Evolutionary conservation across 331 rosid genomes (phyloP).

Genomic region (Spiraea crenata): DNA sequence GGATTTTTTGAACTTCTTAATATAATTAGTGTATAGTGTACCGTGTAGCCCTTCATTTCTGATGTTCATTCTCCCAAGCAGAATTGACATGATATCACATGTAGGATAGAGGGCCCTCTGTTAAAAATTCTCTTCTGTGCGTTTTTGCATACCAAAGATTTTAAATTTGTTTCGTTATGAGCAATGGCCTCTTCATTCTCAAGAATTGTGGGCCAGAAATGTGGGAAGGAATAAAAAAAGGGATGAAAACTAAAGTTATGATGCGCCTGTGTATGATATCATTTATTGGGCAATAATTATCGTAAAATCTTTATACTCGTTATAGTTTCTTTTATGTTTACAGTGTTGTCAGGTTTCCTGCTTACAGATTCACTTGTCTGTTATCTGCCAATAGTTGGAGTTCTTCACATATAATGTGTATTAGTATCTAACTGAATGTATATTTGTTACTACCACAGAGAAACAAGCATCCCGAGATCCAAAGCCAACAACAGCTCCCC

Average conservation of each 20-base stretch:
- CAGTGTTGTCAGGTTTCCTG: not conserved
- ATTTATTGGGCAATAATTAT: not conserved
- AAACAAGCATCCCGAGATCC: conserved; percentile 46
- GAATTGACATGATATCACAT: not conserved
- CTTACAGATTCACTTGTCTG: not conserved
- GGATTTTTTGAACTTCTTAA: not conserved
- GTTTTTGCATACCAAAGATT: not conserved
- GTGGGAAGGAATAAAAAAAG: not conserved
- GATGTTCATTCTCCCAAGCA: not conserved
- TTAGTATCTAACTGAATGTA: not conserved
- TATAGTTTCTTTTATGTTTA: not conserved
- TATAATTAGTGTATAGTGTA: not conserved
- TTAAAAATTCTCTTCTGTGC: too few relatives aligned
- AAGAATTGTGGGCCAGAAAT: not conserved
- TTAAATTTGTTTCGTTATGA: not conserved
- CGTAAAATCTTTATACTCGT: not conserved
- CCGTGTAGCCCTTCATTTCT: not conserved
- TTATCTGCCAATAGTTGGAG: not conserved
- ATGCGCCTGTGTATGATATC: not conserved
- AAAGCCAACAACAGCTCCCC: conserved; percentile 42
- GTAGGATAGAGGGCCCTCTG: not conserved
- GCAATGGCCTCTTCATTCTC: not conserved
- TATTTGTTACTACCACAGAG: conserved; percentile 32
- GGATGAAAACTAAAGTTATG: not conserved
- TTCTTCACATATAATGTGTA: not conserved